Conservation (phyloP, 2,329 filamentous ascomycete genomes). For the Pseudogymnoascus sp. region DNA sequence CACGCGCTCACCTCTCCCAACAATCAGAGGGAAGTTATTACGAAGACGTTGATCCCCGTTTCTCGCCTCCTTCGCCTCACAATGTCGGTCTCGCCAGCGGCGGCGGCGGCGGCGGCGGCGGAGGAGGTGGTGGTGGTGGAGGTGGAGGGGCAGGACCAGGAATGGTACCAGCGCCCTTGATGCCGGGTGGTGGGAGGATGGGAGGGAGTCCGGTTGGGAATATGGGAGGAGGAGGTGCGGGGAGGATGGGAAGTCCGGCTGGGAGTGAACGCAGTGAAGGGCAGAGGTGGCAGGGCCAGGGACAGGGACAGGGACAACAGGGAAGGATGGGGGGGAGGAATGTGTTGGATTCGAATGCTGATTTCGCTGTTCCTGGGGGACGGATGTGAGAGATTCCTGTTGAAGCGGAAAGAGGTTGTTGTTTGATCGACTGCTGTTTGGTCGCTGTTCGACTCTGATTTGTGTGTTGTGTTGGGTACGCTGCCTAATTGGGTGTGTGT, state of each 20-base stretch:
- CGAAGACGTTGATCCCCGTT: conserved; percentile 87
- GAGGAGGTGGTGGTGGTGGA: too few relatives aligned
- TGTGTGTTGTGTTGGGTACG: background rate
- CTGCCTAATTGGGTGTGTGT: background rate
- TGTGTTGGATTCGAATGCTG: conserved; percentile 73
- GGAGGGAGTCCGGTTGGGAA: background rate
- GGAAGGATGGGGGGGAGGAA: background rate
- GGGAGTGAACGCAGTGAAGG: conserved; percentile 78
- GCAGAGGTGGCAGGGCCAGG: conserved; percentile 54
- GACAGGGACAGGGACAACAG: background rate
- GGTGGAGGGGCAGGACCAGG: too few relatives aligned
- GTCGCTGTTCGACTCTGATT: too few relatives aligned
- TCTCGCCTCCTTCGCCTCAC: conserved; percentile 44
- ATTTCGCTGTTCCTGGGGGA: conserved; percentile 63
- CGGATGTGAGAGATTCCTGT: too few relatives aligned
- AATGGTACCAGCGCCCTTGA: conserved; percentile 28
- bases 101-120: conserved; percentile 15
- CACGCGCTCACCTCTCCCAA: conserved; percentile 23
- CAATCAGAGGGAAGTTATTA: conserved; percentile 55
- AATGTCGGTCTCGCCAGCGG: conserved; percentile 22
- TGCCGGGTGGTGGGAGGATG: conserved; percentile 10
- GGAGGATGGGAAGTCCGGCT: conserved; percentile 48
- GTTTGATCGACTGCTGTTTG: too few relatives aligned
- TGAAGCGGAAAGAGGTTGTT: too few relatives aligned
- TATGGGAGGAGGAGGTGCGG: too few relatives aligned